Percentiles rank a stretch among this genome's conserved stretches.
phyloP scores from a whole-genome alignment of 1,139 yeast species.

The Hemisphaericaspora xylanilytica region DNA sequence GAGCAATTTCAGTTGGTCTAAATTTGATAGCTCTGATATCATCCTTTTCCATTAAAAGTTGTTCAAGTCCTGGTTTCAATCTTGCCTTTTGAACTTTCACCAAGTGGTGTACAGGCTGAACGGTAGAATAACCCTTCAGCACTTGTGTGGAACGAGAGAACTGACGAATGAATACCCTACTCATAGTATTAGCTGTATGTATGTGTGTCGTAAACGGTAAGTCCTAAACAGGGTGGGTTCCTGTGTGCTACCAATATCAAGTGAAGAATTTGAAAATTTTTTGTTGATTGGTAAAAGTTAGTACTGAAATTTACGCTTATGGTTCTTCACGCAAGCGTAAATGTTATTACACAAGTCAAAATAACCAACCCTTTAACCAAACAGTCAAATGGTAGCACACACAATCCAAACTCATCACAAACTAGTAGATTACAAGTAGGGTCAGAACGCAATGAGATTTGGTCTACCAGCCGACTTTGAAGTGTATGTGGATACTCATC shows the following conservation, averaged over 20 bases:
- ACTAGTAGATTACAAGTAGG: background rate
- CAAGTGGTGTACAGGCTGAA: conserved; percentile 88
- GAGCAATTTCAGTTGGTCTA: conserved; percentile 68
- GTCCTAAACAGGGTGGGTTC: too few species aligned
- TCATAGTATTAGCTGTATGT: conserved; percentile 13
- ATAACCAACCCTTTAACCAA: too few species aligned
- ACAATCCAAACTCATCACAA: too few species aligned
- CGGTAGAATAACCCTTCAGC: conserved; percentile 70
- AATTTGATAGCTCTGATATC: conserved; percentile 77
- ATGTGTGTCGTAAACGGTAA: too few species aligned
- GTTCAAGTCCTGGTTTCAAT: conserved; percentile 67
- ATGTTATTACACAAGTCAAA: too few species aligned
- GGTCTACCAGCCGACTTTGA: conserved; percentile 28
- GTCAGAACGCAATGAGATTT: conserved; percentile 21
- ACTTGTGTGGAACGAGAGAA: conserved; percentile 43
- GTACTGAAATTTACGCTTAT: too few species aligned
- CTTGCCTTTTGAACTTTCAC: conserved; percentile 71
- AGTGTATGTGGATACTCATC: conserved; percentile 15
- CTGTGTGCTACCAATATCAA: too few species aligned
- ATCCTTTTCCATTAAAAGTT: conserved; percentile 60
- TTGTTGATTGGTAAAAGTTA: too few species aligned
- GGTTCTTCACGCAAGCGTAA: too few species aligned
- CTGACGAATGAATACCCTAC: conserved; percentile 34
- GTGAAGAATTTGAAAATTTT: too few species aligned
- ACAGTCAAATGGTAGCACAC: too few species aligned